Base-by-base conservation (phyloP, 164 flowering plant species). In the Berberis thunbergii region DNA sequence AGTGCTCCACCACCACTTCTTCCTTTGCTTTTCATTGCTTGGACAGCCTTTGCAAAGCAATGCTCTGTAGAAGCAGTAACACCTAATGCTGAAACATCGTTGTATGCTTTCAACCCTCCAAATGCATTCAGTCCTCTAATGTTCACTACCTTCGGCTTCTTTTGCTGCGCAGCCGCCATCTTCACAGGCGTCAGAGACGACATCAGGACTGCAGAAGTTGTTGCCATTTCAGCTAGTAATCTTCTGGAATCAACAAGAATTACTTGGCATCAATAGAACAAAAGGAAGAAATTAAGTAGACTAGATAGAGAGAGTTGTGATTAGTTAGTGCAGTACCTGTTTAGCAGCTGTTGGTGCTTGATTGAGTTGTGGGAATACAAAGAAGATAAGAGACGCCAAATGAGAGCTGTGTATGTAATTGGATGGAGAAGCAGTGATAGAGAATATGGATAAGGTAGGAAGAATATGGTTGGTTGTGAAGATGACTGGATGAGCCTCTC, bases 31-130 rank as follows among this genome's bases (percentile, higher is more conserved):
- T 67, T 85, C 77, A 87, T 45, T 2, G 90, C 81, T 70, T 75
- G 76, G 62, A 80, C 84, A 43, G 82, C 60, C 62, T 77, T 81
- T 0, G 86, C 86, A 64, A 86, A 90, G 4, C 73, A 73, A 53
- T 77, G 82, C 56, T 85, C 79, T 6, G 89, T 73, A 74, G 72
- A 59, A 9, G 71, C 68, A 0, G 89, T 83, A 41, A 73, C 63
- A 43, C 97, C 90, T 13, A 87, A 56, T 7, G 83, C 66, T 45
- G 65, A 61, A 45, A 86, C 75, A 43, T 57, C 54, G 82, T 76
- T 83, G 49, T 81, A 74, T 13, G 88, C 88, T 72, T 84, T 89
- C 38, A 89, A 79, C 7, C 96, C 96, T 13, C 77, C 78, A 57
- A 68, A 89, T n/a, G 89, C 75, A 67, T 80, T 89, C 71, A 89